Conservation (phyloP, 345 rosid genomes). For the Bruguiera parviflora region DNA sequence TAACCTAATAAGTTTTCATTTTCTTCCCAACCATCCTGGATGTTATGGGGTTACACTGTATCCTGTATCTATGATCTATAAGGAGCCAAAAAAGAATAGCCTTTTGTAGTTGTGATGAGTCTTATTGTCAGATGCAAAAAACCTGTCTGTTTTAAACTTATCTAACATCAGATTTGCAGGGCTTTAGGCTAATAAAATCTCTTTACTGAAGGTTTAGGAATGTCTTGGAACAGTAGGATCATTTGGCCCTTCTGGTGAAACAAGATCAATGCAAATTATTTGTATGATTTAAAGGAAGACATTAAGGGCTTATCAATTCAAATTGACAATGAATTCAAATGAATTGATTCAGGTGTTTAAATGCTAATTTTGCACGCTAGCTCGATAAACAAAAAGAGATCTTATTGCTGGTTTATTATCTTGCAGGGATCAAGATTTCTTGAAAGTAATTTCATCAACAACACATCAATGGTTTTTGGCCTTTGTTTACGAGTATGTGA, state of each 20-base stretch:
- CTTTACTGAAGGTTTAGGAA: background rate
- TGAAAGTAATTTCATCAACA: slow-evolving; percentile 92
- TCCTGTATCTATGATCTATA: background rate
- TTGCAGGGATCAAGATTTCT: slow-evolving; percentile 84
- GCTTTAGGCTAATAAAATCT: background rate
- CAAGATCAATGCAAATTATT: no score
- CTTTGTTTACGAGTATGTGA: slow-evolving; percentile 73
- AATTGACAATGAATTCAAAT: background rate
- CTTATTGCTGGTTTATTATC: slow-evolving; percentile 19
- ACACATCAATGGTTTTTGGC: slow-evolving; percentile 91
- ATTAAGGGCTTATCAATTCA: no score
- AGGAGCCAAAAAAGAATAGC: background rate
- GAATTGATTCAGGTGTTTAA: background rate
- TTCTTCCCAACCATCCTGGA: background rate
- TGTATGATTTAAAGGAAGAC: no score
- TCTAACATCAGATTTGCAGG: background rate
- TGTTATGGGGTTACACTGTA: background rate
- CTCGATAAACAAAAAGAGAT: background rate
- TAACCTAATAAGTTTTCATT: no score
- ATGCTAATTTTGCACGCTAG: background rate
- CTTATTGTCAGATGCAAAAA: background rate
- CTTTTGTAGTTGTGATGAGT: background rate
- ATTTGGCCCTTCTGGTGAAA: no score
- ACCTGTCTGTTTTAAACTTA: background rate
- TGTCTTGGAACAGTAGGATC: background rate